Base-by-base conservation (phyloP, 2,329 filamentous ascomycete genomes). In the Cordyceps fumosorosea region DNA sequence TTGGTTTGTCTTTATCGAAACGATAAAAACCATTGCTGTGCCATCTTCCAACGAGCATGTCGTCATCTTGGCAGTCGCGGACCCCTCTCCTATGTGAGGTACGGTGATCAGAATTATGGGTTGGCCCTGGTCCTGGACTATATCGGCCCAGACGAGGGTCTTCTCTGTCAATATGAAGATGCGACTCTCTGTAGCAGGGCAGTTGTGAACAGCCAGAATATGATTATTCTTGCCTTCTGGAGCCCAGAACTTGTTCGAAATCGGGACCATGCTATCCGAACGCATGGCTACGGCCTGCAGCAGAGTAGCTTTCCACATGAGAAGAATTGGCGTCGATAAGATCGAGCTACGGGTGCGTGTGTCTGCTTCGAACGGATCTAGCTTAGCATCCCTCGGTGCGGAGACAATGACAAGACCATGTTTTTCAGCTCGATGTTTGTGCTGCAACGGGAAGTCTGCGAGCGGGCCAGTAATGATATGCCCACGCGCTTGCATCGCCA, bases 381-480 rank as follows among this genome's bases (percentile, higher is more conserved):
- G 22, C 10, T 5, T n/a, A 6, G 51, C 51, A 29, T n/a, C 6
- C 1, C 26, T 47, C 24, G 47, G 51, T 3, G 37, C 18, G 16
- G 20, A n/a, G 32, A 81, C 70, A 67, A 78, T 78, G 3, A 80
- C 60, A 20, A 82, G 67, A 7, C 75, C 78, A 58, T 83, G 77
- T 62, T 73, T 76, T 62, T 73, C 72, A 3, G 73, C 68, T 1
- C 69, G 64, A 45, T 71, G 70, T 6, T 66, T 65, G 20, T 73
- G 67, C 20, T 57, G 65, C 7, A 64, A 63, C 3, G 77, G 75
- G 3, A 78, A 65, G 37, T 71, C 67, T 6, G 67, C 64, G 42
- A 77, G 57, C 22, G 77, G 37, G 2, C 79, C 79, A 48, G 74
- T 71, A 16, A 68, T 69, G 7, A 82, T 76, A 56, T 80, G 77